phyloP scores from a whole-genome alignment of 352 stramenopile species.

The Globisporangium irregulare region DNA sequence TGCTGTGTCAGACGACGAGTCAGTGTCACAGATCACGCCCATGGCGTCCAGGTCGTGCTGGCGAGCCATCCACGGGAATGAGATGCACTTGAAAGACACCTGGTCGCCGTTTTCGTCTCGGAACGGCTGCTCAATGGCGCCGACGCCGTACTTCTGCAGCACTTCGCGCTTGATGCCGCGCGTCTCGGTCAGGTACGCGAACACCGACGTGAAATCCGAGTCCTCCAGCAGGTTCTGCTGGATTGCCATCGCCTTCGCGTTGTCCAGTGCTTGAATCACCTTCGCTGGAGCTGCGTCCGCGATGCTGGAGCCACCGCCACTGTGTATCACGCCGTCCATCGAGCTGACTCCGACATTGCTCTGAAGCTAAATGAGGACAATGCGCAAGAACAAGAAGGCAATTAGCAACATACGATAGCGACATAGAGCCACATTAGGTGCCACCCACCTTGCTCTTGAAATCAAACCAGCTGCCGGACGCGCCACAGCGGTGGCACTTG shows the following conservation, averaged over 20 bases:
- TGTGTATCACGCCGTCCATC: conserved; percentile 33
- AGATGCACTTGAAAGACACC: conserved; percentile 83
- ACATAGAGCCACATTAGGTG: background rate
- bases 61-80: conserved; percentile 95
- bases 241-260: conserved; percentile 80
- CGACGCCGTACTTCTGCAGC: conserved; percentile 88
- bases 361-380: conserved; percentile 32
- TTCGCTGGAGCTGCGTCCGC: conserved; percentile 37
- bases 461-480: conserved; percentile 85
- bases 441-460: conserved; percentile 76
- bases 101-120: conserved; percentile 55
- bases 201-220: conserved; percentile 51
- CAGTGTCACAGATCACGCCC: conserved; percentile 63
- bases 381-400: background rate
- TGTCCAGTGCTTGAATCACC: conserved; percentile 78
- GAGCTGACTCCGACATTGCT: conserved; percentile 50
- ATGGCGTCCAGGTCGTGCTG: conserved; percentile 78
- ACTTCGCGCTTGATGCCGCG: conserved; percentile 68
- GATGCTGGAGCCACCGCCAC: conserved; percentile 11
- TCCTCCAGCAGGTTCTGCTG: conserved; percentile 80
- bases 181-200: conserved; percentile 68
- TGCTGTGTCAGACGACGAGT: conserved; percentile 13
- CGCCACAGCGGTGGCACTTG: conserved; percentile 89
- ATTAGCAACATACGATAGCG: background rate
- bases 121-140: conserved; percentile 87